Conservation (phyloP, 2,329 filamentous ascomycete species). For the Lecanicillium sp. region DNA sequence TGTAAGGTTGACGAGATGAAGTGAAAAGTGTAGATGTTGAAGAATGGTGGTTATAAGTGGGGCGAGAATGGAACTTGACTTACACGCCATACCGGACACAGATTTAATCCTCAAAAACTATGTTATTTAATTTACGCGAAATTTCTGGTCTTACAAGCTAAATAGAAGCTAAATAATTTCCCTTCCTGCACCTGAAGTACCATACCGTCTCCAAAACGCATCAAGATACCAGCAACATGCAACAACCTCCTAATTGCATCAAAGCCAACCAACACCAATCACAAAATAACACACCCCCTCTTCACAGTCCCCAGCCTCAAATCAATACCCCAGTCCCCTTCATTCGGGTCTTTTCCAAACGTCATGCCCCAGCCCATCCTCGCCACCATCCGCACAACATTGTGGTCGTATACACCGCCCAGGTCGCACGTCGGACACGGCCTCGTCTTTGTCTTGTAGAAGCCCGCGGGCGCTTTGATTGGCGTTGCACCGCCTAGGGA, state of each 20-base stretch:
- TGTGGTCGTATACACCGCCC: conserved; percentile 36
- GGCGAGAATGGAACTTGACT: background rate
- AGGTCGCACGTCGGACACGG: conserved; percentile 35
- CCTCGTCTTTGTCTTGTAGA: conserved; percentile 27
- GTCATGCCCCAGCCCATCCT: conserved; percentile 35
- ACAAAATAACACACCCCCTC: conserved; percentile 21
- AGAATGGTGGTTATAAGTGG: conserved; percentile 6
- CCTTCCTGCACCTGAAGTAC: no score
- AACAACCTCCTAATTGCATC: no score
- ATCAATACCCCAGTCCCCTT: conserved; percentile 28
- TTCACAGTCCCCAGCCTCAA: conserved; percentile 17
- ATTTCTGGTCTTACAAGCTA: no score
- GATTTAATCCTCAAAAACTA: no score
- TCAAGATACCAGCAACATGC: no score
- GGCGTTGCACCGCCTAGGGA: conserved; percentile 5
- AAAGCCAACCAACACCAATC: conserved; percentile 11
- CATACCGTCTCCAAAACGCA: no score
- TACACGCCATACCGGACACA: conserved; percentile 1
- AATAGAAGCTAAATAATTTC: no score
- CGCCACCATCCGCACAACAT: conserved; percentile 38
- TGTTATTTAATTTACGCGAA: no score
- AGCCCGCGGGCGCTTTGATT: conserved; percentile 5
- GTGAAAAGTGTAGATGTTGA: conserved; percentile 6
- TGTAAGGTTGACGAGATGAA: conserved; percentile 2
- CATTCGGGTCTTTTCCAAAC: conserved; percentile 37